These are phyloP conservation scores for Xylaria digitata DNA, from an alignment of 2,329 filamentous ascomycete species.

Conservation along the genomic window DNA sequence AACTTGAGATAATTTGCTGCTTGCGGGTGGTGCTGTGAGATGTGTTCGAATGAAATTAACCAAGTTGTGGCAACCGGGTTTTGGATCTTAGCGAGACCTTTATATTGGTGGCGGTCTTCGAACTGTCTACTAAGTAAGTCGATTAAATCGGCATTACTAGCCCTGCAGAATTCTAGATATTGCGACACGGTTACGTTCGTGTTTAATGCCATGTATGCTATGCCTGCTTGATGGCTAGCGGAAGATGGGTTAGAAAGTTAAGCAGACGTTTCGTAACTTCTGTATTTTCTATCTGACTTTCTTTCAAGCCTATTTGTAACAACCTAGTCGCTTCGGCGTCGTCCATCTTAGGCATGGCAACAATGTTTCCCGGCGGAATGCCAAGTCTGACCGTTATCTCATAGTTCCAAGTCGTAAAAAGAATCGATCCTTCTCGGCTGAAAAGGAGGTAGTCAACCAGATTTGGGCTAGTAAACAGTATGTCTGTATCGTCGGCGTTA, in stretches of 20 bases:
- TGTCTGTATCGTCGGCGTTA: conserved; percentile 45
- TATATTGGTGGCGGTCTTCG: conserved; percentile 47
- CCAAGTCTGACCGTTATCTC: neutral
- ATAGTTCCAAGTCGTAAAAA: conserved; percentile 17
- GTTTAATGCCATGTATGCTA: conserved; percentile 49
- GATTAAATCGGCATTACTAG: conserved; percentile 40
- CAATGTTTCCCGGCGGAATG: too few species aligned
- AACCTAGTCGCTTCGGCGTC: neutral
- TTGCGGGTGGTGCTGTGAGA: neutral
- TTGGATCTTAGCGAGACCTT: neutral
- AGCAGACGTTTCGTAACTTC: conserved; percentile 44
- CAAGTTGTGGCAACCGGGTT: conserved; percentile 23
- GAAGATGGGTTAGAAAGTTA: conserved; percentile 47
- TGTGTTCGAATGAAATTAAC: conserved; percentile 24
- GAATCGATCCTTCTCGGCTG: conserved; percentile 30
- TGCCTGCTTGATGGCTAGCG: conserved; percentile 53
- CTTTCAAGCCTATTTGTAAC: neutral
- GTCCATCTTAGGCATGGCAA: too few species aligned
- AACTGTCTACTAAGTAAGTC: conserved; percentile 49
- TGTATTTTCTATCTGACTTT: conserved; percentile 3
- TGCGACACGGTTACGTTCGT: conserved; percentile 15
- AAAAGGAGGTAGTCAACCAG: conserved; percentile 48
- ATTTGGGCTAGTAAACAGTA: conserved; percentile 40
- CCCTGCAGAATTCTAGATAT: conserved; percentile 46
- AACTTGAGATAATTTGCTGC: conserved; percentile 37